Conservation (phyloP, 2,329 filamentous ascomycete species). For the Cadophora gregata region DNA sequence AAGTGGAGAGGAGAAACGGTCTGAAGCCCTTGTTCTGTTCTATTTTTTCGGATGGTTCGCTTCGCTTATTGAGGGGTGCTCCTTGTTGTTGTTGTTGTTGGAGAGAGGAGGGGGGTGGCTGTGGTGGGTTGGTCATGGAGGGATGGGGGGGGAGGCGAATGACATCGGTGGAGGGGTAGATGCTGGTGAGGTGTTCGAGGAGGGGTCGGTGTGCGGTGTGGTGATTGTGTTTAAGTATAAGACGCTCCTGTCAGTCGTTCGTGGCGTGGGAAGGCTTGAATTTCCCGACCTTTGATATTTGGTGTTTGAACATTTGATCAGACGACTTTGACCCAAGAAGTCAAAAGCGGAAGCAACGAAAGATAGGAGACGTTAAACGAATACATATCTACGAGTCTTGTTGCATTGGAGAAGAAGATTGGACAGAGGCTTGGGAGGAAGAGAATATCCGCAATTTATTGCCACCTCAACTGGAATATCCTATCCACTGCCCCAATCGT, state of each 20-base stretch:
- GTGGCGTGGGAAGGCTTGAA: background rate
- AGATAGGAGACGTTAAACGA: background rate
- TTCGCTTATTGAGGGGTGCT: constrained; percentile 6
- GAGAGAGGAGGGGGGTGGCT: background rate
- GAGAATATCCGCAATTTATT: background rate
- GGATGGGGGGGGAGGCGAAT: background rate
- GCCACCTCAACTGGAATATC: background rate
- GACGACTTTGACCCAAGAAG: background rate
- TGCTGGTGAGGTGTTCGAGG: background rate
- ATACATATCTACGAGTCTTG: background rate
- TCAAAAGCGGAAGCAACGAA: background rate
- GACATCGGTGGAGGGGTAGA: constrained; percentile 5
- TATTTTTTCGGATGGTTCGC: background rate
- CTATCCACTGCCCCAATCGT: background rate
- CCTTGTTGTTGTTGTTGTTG: background rate
- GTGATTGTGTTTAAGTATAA: background rate
- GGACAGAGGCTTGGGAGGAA: background rate
- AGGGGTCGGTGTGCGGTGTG: background rate
- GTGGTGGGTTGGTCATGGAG: background rate
- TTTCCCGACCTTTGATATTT: background rate
- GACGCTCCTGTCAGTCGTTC: background rate
- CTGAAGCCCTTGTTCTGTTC: background rate
- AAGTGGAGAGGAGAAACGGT: background rate
- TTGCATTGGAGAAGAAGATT: background rate
- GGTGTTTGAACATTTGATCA: background rate